Evolutionary conservation across 345 rosid genomes (phyloP), one percentile per base, ranked within the genome.

Genomic region (Capsella bursapastoris): DNA sequence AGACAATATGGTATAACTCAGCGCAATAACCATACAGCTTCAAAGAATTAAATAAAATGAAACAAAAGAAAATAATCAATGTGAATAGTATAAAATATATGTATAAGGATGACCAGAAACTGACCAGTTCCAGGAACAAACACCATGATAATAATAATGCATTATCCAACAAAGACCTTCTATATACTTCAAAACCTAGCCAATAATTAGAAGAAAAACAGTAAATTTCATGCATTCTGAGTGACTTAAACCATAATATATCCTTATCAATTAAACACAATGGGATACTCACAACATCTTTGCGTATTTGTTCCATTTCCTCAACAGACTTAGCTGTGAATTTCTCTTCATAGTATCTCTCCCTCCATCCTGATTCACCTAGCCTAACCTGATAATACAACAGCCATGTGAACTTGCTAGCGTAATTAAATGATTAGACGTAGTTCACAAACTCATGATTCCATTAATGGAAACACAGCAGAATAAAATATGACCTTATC

Each of bases 151-250:
- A 71, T 95, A 95, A 75, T 95, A 90, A 73, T 82, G 99, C 99
- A 92, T 89, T 44, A 95, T 87, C 99, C 99, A 95, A 67, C 98
- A 95, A 40, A 95, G 85, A 60, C 99, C 99, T 81, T 95, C 97
- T 1, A 91, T 84, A 59, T 90, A 95, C 85, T 75, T 86, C 86
- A 86, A 76, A 70, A 86, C 93, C 98, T 90, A 76, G 47, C 22
- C 77, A 74, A 67, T 25, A 61, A 41, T 57, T 22, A 58, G 15
- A 37, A 35, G n/a, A 12, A 28, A 27, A 28, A 16, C 31, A 37
- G 53, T 72, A 78, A 78, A 40, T 29, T 22, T 41, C 15, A 53
- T 73, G 37, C 37, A 45, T 57, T 40, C 43, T 16, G 15, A 22
- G 77, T 52, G 38, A 71, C 59, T 15, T 28, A 9, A 47, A 6